Conservation (phyloP, 2,329 filamentous ascomycete species). For the Colletotrichum salicis region DNA sequence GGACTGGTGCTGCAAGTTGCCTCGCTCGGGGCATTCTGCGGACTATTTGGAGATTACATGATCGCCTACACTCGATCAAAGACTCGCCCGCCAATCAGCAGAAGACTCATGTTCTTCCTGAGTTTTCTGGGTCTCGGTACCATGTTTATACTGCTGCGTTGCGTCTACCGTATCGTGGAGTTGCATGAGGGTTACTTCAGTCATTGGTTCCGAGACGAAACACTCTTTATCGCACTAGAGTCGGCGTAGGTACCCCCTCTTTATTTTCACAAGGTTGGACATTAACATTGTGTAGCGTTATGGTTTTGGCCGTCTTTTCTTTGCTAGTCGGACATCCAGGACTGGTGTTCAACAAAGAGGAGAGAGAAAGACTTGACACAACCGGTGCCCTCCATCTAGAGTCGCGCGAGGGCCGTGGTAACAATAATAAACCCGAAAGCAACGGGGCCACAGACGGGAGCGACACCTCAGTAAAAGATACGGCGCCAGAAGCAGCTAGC, state of each 20-base stretch:
- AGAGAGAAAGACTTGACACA: no score
- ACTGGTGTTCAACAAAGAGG: neutral
- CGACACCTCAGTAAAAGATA: neutral
- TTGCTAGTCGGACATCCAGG: conserved; percentile 26
- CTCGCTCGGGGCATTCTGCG: conserved; percentile 57
- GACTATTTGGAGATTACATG: conserved; percentile 55
- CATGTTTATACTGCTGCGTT: conserved; percentile 65
- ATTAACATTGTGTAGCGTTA: conserved; percentile 10
- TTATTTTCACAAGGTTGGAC: neutral
- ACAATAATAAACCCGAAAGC: no score
- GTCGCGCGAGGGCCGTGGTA: neutral
- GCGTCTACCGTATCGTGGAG: conserved; percentile 68
- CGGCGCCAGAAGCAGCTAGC: neutral
- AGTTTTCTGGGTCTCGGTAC: conserved; percentile 60
- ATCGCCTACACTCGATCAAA: conserved; percentile 41
- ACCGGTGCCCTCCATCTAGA: no score
- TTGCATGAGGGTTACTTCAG: conserved; percentile 65
- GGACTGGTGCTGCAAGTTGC: conserved; percentile 63
- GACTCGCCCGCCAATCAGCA: conserved; percentile 41
- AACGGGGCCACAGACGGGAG: neutral
- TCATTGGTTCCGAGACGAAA: conserved; percentile 56
- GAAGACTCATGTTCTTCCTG: conserved; percentile 60
- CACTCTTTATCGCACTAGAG: conserved; percentile 56
- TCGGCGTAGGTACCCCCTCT: conserved; percentile 40
- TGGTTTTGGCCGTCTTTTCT: conserved; percentile 20